Evolutionary conservation across 2,329 filamentous ascomycete species (phyloP).

Genomic region (Cytospora paraplurivora): DNA sequence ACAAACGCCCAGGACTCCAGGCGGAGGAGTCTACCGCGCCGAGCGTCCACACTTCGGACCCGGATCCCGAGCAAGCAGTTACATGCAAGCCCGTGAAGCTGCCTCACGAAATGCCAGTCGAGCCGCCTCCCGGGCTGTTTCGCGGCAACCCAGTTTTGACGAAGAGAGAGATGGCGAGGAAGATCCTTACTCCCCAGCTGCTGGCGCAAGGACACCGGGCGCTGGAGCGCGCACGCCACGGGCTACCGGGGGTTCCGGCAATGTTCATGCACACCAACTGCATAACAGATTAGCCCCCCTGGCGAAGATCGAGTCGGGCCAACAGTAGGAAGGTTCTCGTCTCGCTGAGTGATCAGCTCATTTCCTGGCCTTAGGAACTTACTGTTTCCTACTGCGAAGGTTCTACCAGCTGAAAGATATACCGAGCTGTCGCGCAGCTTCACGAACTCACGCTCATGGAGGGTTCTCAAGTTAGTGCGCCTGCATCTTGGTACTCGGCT

Average conservation of each 20-base stretch:
- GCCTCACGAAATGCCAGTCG: conserved; percentile 15
- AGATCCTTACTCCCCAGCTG: conserved; percentile 6
- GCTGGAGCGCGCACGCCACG: conserved; percentile 9
- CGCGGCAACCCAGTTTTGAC: conserved; percentile 25
- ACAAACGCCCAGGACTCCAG: conserved; percentile 1
- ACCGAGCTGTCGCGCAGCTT: neutral
- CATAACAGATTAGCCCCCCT: conserved; percentile 21
- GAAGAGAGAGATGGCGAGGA: conserved; percentile 13
- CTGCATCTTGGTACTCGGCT: neutral
- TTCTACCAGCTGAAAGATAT: neutral
- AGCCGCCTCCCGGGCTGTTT: conserved; percentile 19
- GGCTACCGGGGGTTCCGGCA: neutral
- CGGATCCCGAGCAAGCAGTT: conserved; percentile 24
- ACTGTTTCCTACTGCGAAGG: conserved; percentile 3
- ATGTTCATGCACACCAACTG: conserved; percentile 24
- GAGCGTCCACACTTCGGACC: conserved; percentile 22
- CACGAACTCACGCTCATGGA: neutral
- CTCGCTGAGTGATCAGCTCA: neutral
- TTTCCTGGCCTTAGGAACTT: neutral
- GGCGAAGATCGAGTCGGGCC: conserved; percentile 26
- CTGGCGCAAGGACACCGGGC: neutral
- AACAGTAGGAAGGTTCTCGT: conserved; percentile 18
- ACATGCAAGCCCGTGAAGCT: conserved; percentile 20
- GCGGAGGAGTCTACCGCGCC: neutral
- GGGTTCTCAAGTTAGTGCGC: neutral